Percentiles rank a stretch among this genome's conserved stretches.
phyloP scores from a whole-genome alignment of 192 early-diverging fungal species.

The Podila horticola region DNA sequence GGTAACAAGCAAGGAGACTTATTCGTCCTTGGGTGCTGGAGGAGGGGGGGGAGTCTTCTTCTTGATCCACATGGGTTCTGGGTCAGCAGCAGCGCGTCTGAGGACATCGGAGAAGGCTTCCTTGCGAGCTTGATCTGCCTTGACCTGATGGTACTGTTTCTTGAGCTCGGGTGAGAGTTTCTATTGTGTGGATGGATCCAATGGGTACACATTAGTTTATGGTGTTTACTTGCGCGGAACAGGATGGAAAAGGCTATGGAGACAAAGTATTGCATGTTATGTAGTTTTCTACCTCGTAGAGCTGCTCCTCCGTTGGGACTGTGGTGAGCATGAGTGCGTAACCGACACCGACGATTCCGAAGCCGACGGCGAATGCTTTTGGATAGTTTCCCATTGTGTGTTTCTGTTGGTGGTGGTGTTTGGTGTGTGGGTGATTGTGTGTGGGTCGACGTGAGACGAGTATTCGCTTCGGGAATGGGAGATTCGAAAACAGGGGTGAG shows the following conservation, averaged over 20 bases:
- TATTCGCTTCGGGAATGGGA: background rate
- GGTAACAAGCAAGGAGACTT: background rate
- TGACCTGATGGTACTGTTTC: constrained; percentile 43
- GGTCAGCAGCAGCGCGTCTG: constrained; percentile 31
- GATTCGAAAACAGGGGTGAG: too few relatives aligned
- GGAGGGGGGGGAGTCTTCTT: constrained; percentile 27
- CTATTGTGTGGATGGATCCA: background rate
- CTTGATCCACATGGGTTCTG: constrained; percentile 55
- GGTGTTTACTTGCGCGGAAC: background rate
- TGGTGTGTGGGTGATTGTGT: background rate
- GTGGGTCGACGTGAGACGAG: background rate
- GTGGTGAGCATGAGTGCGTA: constrained; percentile 62
- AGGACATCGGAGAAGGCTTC: constrained; percentile 45
- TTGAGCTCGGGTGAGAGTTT: constrained; percentile 49
- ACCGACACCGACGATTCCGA: constrained; percentile 55
- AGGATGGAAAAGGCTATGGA: background rate
- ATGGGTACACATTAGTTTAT: background rate
- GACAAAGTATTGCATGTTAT: constrained; percentile 7
- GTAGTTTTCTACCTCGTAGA: constrained; percentile 23
- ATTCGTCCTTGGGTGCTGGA: background rate
- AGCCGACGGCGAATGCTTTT: constrained; percentile 55
- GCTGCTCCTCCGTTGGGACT: constrained; percentile 58
- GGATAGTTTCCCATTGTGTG: constrained; percentile 54
- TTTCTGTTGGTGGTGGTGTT: background rate
- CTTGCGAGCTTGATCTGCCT: constrained; percentile 37